These are phyloP conservation scores for Trichomonas vaginalis DNA, from an alignment of 208 protist genomes.

Conservation along the genomic window DNA sequence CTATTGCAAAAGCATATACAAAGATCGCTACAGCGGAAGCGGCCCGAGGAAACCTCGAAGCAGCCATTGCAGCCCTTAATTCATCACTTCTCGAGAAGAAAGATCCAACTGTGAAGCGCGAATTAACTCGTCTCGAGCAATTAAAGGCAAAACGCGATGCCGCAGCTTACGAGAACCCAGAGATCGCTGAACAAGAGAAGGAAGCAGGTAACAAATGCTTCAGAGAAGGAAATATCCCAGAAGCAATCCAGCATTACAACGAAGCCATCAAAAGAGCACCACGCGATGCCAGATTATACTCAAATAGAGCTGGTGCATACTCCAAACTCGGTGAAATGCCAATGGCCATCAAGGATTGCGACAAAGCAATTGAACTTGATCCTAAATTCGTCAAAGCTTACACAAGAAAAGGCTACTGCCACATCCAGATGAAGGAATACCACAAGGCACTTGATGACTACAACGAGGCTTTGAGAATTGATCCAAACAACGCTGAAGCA, in stretches of 20 bases:
- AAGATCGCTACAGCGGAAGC: neutral
- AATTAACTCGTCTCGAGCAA: neutral
- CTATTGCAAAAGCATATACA: neutral
- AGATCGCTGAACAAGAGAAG: slow-evolving; percentile 14
- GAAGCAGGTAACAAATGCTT: slow-evolving; percentile 21
- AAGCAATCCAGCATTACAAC: slow-evolving; percentile 19
- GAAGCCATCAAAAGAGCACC: slow-evolving; percentile 23
- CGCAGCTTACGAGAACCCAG: neutral
- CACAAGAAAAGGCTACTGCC: slow-evolving; percentile 15
- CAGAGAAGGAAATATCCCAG: neutral
- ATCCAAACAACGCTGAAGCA: slow-evolving; percentile 17
- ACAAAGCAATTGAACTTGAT: slow-evolving; percentile 18
- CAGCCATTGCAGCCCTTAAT: neutral
- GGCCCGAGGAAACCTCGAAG: neutral
- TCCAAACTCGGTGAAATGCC: slow-evolving; percentile 18
- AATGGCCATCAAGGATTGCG: slow-evolving; percentile 20
- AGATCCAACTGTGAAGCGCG: neutral
- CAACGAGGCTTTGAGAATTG: neutral
- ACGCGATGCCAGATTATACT: neutral
- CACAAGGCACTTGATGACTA: slow-evolving; percentile 18
- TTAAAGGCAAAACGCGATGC: neutral
- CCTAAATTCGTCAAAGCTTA: slow-evolving; percentile 24
- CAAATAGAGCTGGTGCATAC: slow-evolving; percentile 21
- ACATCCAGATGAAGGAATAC: slow-evolving; percentile 24
- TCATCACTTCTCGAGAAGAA: neutral